phyloP scores from a whole-genome alignment of 345 rosid species.

The Triadica sebifera region DNA sequence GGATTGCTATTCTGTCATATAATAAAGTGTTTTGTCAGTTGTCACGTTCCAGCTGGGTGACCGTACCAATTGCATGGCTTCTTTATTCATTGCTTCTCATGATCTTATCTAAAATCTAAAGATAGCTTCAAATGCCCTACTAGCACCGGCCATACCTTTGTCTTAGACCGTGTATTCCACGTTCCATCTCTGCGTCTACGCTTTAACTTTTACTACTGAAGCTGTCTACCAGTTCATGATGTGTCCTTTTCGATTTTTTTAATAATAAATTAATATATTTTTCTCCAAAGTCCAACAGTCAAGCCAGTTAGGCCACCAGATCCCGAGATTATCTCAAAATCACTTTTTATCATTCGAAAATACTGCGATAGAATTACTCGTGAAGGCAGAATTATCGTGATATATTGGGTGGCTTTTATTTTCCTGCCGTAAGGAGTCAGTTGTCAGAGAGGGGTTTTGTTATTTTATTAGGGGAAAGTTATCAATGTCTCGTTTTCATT shows the following conservation, averaged over 20 bases:
- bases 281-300: conserved; percentile 5
- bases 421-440: conserved; percentile 7
- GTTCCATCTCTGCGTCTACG: background rate
- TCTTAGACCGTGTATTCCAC: background rate
- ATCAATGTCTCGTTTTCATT: background rate
- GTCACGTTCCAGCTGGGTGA: no score
- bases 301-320: conserved; percentile 16
- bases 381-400: background rate
- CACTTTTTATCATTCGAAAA: background rate
- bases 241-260: conserved; percentile 8
- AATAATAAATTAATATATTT: background rate
- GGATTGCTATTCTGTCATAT: no score
- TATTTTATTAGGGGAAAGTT: background rate
- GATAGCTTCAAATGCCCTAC: no score
- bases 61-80: background rate
- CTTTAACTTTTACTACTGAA: background rate
- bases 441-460: conserved; percentile 1
- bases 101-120: no score
- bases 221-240: conserved; percentile 5
- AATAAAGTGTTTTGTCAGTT: no score
- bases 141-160: background rate
- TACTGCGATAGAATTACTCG: background rate
- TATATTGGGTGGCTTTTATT: background rate
- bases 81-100: background rate
- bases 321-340: background rate